Conservation (phyloP, 225 moss, liverwort and hornwort species). For the Lunularia cruciata region DNA sequence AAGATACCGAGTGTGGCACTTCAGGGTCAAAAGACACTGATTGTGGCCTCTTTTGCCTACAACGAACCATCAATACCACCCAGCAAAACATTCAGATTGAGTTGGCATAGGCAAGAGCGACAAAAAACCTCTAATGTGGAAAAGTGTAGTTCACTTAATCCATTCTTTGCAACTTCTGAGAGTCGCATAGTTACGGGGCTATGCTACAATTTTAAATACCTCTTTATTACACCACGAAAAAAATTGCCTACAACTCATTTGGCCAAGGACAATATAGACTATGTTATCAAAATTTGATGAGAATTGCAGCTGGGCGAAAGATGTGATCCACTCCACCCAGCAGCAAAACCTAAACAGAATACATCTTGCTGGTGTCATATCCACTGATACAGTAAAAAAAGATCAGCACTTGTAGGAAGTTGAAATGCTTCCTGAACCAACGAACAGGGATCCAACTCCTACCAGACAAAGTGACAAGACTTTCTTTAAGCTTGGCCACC, state of each 20-base stretch:
- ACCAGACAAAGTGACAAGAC: slow-evolving; percentile 3
- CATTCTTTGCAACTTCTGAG: too few relatives aligned
- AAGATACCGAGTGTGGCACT: slow-evolving; percentile 7
- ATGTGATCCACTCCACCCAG: slow-evolving; percentile 6
- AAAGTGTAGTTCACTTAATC: too few relatives aligned
- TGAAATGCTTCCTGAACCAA: slow-evolving; percentile 4
- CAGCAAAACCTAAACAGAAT: not conserved
- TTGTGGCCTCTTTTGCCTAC: slow-evolving; percentile 31
- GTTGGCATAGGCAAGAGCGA: not conserved
- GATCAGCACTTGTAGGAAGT: not conserved
- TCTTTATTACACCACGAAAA: slow-evolving; percentile 1
- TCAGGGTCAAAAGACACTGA: slow-evolving; percentile 14
- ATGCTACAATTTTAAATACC: not conserved
- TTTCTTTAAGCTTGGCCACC: slow-evolving; percentile 2
- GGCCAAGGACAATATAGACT: not conserved
- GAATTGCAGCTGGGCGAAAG: slow-evolving; percentile 10
- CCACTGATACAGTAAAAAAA: slow-evolving; percentile 12
- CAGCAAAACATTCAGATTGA: slow-evolving; percentile 4
- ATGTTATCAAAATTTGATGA: slow-evolving; percentile 17
- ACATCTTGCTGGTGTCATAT: not conserved
- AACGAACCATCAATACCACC: slow-evolving; percentile 25
- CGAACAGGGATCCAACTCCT: not conserved
- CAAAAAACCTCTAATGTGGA: not conserved
- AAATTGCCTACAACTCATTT: slow-evolving; percentile 5
- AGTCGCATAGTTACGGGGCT: too few relatives aligned